Evolutionary conservation across 75 land plant species (phyloP).

Genomic region (Gnetum montanum): DNA sequence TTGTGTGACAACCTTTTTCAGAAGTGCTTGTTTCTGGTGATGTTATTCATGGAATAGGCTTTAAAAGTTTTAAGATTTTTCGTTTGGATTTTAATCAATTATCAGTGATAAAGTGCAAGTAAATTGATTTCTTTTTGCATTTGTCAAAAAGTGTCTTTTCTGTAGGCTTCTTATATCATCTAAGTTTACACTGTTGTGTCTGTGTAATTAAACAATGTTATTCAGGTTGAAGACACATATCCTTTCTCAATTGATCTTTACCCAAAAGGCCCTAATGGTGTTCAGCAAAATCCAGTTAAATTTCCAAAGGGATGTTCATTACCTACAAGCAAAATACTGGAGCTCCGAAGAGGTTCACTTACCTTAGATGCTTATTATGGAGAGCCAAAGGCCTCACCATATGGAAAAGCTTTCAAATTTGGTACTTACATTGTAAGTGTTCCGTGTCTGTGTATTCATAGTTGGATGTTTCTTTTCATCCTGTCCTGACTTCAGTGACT

Average conservation of each 20-base stretch:
- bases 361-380: slow-evolving; percentile 61
- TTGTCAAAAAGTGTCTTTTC: background rate
- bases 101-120: background rate
- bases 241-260: slow-evolving; percentile 74
- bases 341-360: slow-evolving; percentile 39
- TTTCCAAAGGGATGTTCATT: slow-evolving; percentile 71
- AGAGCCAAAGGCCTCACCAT: slow-evolving; percentile 47
- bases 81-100: background rate
- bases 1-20: too few species aligned
- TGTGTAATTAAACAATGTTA: background rate
- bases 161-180: background rate
- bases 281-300: slow-evolving; percentile 22
- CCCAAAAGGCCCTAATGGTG: slow-evolving; percentile 42
- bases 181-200: background rate
- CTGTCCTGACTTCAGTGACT: too few species aligned
- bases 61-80: background rate
- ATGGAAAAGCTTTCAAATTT: slow-evolving; percentile 36
- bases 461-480: too few species aligned
- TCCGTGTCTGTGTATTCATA: too few species aligned
- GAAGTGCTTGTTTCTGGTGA: too few species aligned
- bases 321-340: slow-evolving; percentile 64
- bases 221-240: slow-evolving; percentile 81
- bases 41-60: background rate
- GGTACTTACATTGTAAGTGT: slow-evolving; percentile 57
- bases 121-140: background rate